Percentiles rank a stretch among this genome's conserved stretches.
Conservation (phyloP, 1,284 basidiomycete genomes). For the Tausonia pullulans region DNA sequence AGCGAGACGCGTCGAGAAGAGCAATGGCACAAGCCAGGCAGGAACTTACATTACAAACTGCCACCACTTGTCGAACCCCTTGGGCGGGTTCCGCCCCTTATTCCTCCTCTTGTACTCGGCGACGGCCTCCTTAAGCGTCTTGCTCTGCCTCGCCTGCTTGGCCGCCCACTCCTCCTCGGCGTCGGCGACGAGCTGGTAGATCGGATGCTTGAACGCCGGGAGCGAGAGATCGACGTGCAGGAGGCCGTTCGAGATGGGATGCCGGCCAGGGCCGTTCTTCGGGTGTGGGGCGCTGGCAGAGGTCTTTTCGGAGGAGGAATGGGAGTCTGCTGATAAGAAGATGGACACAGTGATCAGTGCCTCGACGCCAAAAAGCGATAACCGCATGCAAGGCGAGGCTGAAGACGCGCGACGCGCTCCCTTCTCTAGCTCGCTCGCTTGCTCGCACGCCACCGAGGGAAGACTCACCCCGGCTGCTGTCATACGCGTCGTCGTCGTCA, state of each 20-base stretch:
- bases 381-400: too few species aligned
- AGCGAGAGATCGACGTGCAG: conserved; percentile 21
- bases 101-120: conserved; percentile 41
- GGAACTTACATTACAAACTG: conserved; percentile 39
- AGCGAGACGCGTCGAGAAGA: background rate
- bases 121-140: conserved; percentile 44
- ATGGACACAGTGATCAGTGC: too few species aligned
- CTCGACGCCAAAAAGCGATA: too few species aligned
- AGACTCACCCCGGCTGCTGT: too few species aligned
- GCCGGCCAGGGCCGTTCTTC: too few species aligned
- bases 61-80: conserved; percentile 50
- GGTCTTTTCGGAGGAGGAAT: too few species aligned
- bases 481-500: too few species aligned
- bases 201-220: conserved; percentile 37
- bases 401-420: too few species aligned
- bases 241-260: conserved; percentile 18
- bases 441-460: too few species aligned
- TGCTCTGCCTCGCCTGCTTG: conserved; percentile 44
- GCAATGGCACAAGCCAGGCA: background rate
- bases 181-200: conserved; percentile 43
- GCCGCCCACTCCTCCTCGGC: conserved; percentile 42
- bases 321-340: too few species aligned
- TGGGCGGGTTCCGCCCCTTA: conserved; percentile 36
- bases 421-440: too few species aligned
- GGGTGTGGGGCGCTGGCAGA: too few species aligned